Evolutionary conservation across 2,329 filamentous ascomycete species (phyloP).

Genomic region (Aspergillus niger): DNA sequence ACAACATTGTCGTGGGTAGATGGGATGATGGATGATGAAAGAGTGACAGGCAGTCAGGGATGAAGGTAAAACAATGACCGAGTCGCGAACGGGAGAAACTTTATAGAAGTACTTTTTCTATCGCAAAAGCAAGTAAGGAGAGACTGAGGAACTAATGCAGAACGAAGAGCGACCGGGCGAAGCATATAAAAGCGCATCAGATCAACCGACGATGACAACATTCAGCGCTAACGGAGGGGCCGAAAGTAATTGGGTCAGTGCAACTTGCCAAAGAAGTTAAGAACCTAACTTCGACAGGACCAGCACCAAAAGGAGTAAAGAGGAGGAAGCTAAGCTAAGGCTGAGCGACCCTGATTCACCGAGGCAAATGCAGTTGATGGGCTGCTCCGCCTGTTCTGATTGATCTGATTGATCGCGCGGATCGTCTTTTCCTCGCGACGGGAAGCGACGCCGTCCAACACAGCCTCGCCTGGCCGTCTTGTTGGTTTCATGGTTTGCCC

Average conservation of each 20-base stretch:
- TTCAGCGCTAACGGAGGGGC: conserved; percentile 2
- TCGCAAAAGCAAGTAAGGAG: not conserved
- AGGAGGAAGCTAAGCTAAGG: not conserved
- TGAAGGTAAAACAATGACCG: not conserved
- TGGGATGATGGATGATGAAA: not conserved
- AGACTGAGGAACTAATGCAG: conserved; percentile 1
- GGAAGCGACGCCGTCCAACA: not conserved
- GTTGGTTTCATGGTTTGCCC: not conserved
- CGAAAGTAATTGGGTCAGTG: not conserved
- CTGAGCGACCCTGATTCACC: conserved; percentile 1
- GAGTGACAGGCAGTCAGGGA: not conserved
- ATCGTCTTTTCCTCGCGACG: not conserved
- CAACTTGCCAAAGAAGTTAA: not conserved
- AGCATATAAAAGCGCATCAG: conserved; percentile 9
- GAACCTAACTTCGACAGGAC: no score
- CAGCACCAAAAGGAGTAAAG: no score
- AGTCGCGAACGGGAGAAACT: not conserved
- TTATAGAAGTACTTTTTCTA: not conserved
- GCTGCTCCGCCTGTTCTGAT: not conserved
- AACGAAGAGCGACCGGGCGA: not conserved
- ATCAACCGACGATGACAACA: conserved; percentile 2
- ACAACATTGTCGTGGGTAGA: conserved; percentile 14
- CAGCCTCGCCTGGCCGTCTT: not conserved
- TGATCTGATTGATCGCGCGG: not conserved
- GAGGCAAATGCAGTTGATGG: not conserved